Base-by-base conservation (phyloP, 768 basidiomycete species). In the Auricularia heimuer region DNA sequence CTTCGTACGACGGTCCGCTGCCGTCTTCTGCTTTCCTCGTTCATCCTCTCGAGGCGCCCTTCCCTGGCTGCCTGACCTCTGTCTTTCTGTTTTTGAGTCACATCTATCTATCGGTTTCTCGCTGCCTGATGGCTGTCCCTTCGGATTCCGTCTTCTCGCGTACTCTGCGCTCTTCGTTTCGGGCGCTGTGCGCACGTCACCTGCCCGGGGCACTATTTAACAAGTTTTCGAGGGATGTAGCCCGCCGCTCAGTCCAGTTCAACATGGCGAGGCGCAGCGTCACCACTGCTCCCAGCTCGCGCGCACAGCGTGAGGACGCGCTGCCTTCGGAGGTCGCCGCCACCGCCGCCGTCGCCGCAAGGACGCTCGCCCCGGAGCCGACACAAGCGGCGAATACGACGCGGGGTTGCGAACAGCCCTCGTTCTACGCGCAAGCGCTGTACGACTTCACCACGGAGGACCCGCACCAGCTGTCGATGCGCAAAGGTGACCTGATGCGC, bases 141-240 rank as follows among this genome's bases (percentile, higher is more conserved):
- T 51, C 56, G 24, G 56, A 60, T 33, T 60, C 56, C 16, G 24
- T 60, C 34, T 60, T 60, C 56, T 60, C 56, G 56, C 56, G 56
- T 29, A 60, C 56, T 4, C 29, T 60, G 56, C 56, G 34, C 14
- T 29, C 29, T 29, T 60, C 56, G 56, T 35, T 60, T 24, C 56
- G 56, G 56, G 56, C 34, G 56, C 56, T 60, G 56, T 29, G 56
- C 34, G 56, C 56, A 29, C 56, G 56, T 35, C 56, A 60, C 24
- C 56, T 33, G 56, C 56, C 56, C 11, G 24, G 34, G 8, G 24
- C 34, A 24, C 56, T 33, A 60, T 29, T 51, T 51, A 60, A 35
- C 56, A 60, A 60, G 56, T 29, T 60, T 24, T 29, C 56, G 56
- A 6, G 56, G 7, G 29, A 60, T 10, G 56, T 60, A 21, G 56